Evolutionary conservation across 2,329 filamentous ascomycete species (phyloP), one percentile per base, ranked within the genome.

Genomic region (Fusarium pilosicola): DNA sequence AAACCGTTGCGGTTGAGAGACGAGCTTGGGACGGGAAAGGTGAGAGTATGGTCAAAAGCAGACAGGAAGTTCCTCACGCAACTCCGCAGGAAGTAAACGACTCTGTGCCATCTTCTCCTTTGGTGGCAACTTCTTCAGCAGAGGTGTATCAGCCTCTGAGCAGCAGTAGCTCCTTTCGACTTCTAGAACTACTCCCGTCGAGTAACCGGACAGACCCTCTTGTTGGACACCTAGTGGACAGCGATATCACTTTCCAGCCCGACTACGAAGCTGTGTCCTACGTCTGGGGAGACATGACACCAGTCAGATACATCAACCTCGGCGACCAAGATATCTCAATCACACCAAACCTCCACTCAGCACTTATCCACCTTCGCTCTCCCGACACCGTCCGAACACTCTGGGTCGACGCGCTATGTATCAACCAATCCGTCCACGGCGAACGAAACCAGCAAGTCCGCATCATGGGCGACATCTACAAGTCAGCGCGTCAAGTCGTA

Each of bases 391-490:
- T 36, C 1, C 36, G 70, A 4, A 61, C 24, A 14, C 52, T 72
- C 2, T 72, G 70, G 70, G 59, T 73, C 1, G 66, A 69, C 24
- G 65, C 66, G 6, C 18, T 69, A 0, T 69, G 66, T 4, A 69
- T 69, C 17, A 63, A 72, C 11, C 70, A 72, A 22, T 30, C 30
- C 2, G 45, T 44, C 9, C 58, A 73, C n/a, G 45, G 42, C 3
- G 70, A 72, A 17, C n/a, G 70, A 24, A 72, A 72, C 4, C 70
- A 72, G 6, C 70, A 72, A 15, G 70, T 72, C 6, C 41, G 65
- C 2, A 65, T 73, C 28, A 72, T 72, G 70, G 70, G 65, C 0
- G 70, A 73, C 2, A 73, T 72, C 1, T 73, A 65, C 45, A 73
- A 64, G 7, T 70, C 70, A 13, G 70, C 70, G 0, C 38, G 52